Evolutionary conservation across 108 stramenopile genomes (phyloP).

Genomic region (Fistulifera pelliculosa): DNA sequence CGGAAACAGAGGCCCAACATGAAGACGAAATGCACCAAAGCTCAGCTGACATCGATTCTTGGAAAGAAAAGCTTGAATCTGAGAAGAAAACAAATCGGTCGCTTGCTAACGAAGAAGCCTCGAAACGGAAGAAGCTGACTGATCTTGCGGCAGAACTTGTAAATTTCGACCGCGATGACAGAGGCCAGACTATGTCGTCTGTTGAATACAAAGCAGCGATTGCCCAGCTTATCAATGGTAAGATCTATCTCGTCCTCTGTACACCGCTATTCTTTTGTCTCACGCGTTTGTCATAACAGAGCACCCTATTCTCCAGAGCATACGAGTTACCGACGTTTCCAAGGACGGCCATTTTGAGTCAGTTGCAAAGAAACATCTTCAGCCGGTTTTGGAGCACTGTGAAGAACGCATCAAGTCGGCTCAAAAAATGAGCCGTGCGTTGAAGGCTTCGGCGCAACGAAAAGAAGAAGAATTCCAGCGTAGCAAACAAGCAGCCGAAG

Average conservation of each 20-base stretch:
- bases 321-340: not conserved
- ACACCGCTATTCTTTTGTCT: not conserved
- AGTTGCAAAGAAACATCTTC: not conserved
- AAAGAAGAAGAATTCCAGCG: not conserved
- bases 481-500: too few species aligned
- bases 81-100: not conserved
- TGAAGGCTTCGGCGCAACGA: not conserved
- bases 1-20: not conserved
- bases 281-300: not conserved
- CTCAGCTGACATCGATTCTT: not conserved
- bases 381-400: not conserved
- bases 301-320: not conserved
- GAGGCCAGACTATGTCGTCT: not conserved
- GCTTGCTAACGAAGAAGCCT: not conserved
- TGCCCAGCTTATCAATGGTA: slow-evolving; percentile 2
- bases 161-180: not conserved
- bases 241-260: not conserved
- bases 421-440: not conserved
- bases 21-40: not conserved
- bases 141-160: not conserved
- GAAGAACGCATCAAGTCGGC: not conserved
- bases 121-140: not conserved
- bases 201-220: not conserved
- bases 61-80: not conserved
- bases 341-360: not conserved